Base-by-base conservation (phyloP, 2,329 filamentous ascomycete genomes). In the Sarocladium strictum region DNA sequence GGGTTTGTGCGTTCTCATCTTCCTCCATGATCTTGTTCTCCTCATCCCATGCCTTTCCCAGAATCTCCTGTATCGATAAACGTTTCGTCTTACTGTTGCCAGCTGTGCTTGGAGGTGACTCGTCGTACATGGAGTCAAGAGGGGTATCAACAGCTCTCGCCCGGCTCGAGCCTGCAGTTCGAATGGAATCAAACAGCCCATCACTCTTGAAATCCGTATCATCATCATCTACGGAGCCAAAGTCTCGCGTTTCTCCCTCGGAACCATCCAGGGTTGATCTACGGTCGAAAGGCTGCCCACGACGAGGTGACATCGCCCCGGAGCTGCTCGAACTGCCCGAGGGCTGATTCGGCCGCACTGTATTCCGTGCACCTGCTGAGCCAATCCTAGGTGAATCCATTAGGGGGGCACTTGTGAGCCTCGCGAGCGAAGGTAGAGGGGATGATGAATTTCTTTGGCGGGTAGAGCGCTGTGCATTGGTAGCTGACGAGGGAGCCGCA, bases 171-270 rank as follows among this genome's bases (percentile, higher is more conserved):
- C 80, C 85, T 57, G 80, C 77, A 15, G 88, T 91, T 53, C 86
- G 84, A 60, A 90, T 71, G 27, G 88, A 91, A 72, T 92, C 89
- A 68, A 84, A 91, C 55, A 87, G 77, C 17, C 84, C 89, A 62
- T 92, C 88, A 66, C 87, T 90, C 69, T 84, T 86, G 63, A 86
- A 83, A 65, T 90, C 87, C n/a, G 83, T 85, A 62, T 90, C 88
- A 62, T 90, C 86, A 54, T 90, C 88, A 56, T 90, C 87, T 21
- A 80, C 81, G 11, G 83, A 89, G n/a, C 72, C 75, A 60, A 85
- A 79, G 47, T 79, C 83, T 60, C 82, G 80, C 58, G 74, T 74
- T 57, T 90, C 86, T 63, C 81, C 79, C 61, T 91, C 88, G 26
- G 85, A 90, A 57, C 84, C 85, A 58, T 83, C 81, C 59, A 86